These are phyloP conservation scores for Geranomyces michiganensis DNA, from an alignment of 192 early-diverging fungal genomes.

Conservation along the genomic window DNA sequence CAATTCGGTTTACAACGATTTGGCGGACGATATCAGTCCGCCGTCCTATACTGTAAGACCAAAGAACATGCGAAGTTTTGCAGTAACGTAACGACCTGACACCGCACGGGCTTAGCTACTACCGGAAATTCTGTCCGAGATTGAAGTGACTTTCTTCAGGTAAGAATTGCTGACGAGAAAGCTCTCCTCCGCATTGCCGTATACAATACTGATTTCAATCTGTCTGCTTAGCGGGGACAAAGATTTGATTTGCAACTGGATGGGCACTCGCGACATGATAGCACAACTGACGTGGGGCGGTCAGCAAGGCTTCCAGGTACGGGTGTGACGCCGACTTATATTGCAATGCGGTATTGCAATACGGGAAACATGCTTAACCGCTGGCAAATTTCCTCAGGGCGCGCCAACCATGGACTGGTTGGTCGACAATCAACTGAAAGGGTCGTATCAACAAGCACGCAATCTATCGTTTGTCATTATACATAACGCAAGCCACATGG, in stretches of 20 bases:
- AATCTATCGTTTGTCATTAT: conserved; percentile 67
- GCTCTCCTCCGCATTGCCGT: background rate
- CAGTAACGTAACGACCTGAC: background rate
- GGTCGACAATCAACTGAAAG: conserved; percentile 47
- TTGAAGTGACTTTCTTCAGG: conserved; percentile 67
- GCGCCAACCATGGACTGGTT: conserved; percentile 51
- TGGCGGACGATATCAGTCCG: conserved; percentile 54
- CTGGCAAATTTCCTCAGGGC: conserved; percentile 29
- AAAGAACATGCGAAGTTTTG: background rate
- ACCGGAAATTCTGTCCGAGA: conserved; percentile 60
- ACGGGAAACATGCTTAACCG: no score
- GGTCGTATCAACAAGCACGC: conserved; percentile 51
- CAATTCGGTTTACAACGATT: conserved; percentile 42
- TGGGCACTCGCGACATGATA: conserved; percentile 71
- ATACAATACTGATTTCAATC: background rate
- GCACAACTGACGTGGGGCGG: conserved; percentile 70
- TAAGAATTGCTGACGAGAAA: conserved; percentile 26
- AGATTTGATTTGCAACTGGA: conserved; percentile 81
- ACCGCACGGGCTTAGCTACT: conserved; percentile 54
- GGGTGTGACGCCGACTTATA: no score
- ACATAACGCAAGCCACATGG: conserved; percentile 72
- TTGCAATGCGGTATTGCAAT: no score
- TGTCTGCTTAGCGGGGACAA: conserved; percentile 71
- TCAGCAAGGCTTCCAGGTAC: conserved; percentile 60
- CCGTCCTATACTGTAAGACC: conserved; percentile 60